phyloP scores from a whole-genome alignment of 2,329 filamentous ascomycete genomes.

The Pseudopyrenochaeta lycopersici region DNA sequence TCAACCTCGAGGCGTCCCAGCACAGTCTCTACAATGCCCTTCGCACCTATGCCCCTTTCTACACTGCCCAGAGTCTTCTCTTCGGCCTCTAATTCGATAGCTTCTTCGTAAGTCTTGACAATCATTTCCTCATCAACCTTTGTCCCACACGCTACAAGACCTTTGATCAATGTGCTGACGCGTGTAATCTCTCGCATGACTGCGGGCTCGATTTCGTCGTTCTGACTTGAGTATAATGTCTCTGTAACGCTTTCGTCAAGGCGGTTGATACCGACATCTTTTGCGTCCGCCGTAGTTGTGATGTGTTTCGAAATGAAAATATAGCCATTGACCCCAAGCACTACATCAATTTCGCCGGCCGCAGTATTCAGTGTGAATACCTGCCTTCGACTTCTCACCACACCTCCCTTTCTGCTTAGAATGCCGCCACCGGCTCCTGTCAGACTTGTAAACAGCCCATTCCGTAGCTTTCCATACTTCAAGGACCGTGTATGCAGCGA shows the following conservation, averaged over 20 bases:
- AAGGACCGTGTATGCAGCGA: slow-evolving; percentile 88
- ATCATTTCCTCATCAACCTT: slow-evolving; percentile 92
- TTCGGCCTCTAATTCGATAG: slow-evolving; percentile 75
- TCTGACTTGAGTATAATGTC: slow-evolving; percentile 93
- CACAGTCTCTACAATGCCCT: slow-evolving; percentile 43
- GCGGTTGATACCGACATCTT: slow-evolving; percentile 74
- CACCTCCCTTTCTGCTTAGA: slow-evolving; percentile 66
- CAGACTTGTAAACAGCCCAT: slow-evolving; percentile 88
- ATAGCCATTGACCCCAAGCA: slow-evolving; percentile 95
- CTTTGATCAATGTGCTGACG: slow-evolving; percentile 80
- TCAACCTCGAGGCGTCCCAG: slow-evolving; percentile 39
- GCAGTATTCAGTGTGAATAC: slow-evolving; percentile 76
- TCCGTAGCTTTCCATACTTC: slow-evolving; percentile 94
- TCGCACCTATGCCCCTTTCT: slow-evolving; percentile 39
- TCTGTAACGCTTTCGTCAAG: slow-evolving; percentile 87
- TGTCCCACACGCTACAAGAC: slow-evolving; percentile 81
- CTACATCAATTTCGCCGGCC: slow-evolving; percentile 78
- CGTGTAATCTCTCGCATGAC: slow-evolving; percentile 90
- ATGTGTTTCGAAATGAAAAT: slow-evolving; percentile 93
- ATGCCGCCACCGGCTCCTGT: slow-evolving; percentile 76
- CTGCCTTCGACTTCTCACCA: slow-evolving; percentile 84
- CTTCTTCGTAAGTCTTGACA: slow-evolving; percentile 80
- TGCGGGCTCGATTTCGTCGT: slow-evolving; percentile 79
- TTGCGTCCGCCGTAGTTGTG: slow-evolving; percentile 63
- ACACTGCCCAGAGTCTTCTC: slow-evolving; percentile 65